Base-by-base conservation (phyloP, 2,329 filamentous ascomycete species). In the Exophiala sp. region DNA sequence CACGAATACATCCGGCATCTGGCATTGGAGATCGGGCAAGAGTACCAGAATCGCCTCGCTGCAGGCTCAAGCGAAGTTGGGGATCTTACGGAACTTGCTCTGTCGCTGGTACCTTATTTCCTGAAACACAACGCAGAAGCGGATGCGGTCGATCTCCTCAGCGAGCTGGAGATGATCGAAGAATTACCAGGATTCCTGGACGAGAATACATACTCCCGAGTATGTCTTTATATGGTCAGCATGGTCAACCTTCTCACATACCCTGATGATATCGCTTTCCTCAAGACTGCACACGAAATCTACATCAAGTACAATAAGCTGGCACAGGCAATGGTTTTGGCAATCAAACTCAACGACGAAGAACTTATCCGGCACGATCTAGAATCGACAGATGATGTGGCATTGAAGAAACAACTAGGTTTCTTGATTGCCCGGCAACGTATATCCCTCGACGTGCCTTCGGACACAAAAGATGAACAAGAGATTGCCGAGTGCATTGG, bases 191-290 rank as follows among this genome's bases (percentile, higher is more conserved):
- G 90, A 62, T 95, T 91, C 65, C 81, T 99, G 48, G 94, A 99
- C 71, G 87, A 95, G 71, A 87, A 97, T 74, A 97, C 91, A 21
- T 99, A 95, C 70, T 79, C 88, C 48, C 81, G 94, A 67, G 94
- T 96, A 52, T 97, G 94, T 69, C 76, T 99, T 63, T 99, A 99
- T 76, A 96, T 99, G 87, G 90, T 95, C 65, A 95, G 90, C 78
- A 97, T 97, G 89, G 94, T 99, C 63, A 95, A 94, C 68, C 83
- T 99, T 16, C 84, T 99, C 70, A 96, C 94, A 50, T 97, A 95
- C 68, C 94, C 94, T 40, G 94, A 99, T 73, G 96, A 99, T 72
- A 89, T 96, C 69, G 86, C 89, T 65, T 97, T 99, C 74, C 85
- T 99, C 56, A 86, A 85, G 61, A 95, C 92, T 6, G 91, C 92